Percentiles rank a stretch among this genome's conserved stretches.
Conservation (phyloP, 495 filamentous ascomycete species). For the Neohortaea acidophila region DNA sequence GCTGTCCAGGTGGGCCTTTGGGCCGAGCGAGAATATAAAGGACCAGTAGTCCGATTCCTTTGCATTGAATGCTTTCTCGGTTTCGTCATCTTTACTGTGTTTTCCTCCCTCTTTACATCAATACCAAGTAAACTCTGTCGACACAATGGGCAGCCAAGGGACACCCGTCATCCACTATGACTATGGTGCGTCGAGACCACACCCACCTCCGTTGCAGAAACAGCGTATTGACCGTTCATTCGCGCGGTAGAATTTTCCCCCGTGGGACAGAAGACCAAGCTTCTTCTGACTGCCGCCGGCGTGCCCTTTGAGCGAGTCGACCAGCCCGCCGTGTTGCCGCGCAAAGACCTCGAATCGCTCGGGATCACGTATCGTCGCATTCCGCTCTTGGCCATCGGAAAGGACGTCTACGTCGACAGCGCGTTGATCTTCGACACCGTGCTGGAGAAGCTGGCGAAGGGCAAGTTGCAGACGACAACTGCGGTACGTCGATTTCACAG, state of each 20-base stretch:
- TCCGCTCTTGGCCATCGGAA: conserved; percentile 23
- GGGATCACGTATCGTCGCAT: conserved; percentile 26
- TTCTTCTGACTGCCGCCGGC: conserved; percentile 11
- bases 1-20: too few species aligned
- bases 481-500: too few species aligned
- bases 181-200: conserved; percentile 8
- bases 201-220: background rate
- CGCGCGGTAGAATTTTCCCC: conserved; percentile 12
- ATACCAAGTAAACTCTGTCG: too few species aligned
- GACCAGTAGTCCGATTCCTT: too few species aligned
- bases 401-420: conserved; percentile 27
- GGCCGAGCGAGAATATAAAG: too few species aligned
- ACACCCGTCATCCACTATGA: conserved; percentile 19
- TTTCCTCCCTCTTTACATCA: too few species aligned
- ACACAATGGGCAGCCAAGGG: too few species aligned
- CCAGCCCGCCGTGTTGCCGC: conserved; percentile 18
- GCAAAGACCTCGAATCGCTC: conserved; percentile 18
- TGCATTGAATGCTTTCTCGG: too few species aligned
- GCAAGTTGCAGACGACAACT: conserved; percentile 1
- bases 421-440: conserved; percentile 20
- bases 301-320: conserved; percentile 9
- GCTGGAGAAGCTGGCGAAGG: conserved; percentile 9
- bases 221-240: background rate
- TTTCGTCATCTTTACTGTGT: too few species aligned
- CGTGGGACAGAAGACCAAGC: conserved; percentile 18